Conservation (phyloP, 208 protist genomes). For the Acanthamoeba quina region DNA sequence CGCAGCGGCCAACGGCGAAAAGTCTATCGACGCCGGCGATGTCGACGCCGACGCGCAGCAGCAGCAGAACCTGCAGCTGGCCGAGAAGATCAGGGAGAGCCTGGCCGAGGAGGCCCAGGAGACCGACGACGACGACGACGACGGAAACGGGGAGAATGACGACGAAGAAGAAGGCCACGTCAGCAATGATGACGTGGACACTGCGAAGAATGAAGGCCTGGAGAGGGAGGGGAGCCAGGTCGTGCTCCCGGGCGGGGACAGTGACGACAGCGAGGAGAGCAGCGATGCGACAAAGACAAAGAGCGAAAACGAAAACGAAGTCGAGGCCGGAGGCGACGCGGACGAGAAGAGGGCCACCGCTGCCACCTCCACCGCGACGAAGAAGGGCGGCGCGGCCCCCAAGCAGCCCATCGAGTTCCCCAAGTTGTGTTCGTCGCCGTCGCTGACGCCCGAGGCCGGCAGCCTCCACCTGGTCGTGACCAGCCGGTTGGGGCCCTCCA, state of each 20-base stretch:
- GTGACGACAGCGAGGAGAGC: not conserved
- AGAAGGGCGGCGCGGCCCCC: not conserved
- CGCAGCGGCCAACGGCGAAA: not conserved
- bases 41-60: not conserved
- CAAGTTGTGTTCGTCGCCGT: not conserved
- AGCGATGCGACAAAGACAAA: not conserved
- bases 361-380: not conserved
- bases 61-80: not conserved
- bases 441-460: not conserved
- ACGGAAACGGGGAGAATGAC: too few species aligned
- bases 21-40: not conserved
- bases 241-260: too few species aligned
- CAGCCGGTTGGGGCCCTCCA: not conserved
- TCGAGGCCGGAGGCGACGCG: not conserved
- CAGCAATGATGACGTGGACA: not conserved
- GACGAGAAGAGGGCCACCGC: too few species aligned
- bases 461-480: not conserved
- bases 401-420: conserved; percentile 2
- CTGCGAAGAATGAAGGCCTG: too few species aligned
- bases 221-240: too few species aligned
- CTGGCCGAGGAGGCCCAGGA: not conserved
- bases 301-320: not conserved
- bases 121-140: not conserved
- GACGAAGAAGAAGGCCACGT: too few species aligned
- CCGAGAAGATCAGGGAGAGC: conserved; percentile 41